These are phyloP conservation scores for Mycena indigotica DNA, from an alignment of 768 basidiomycete genomes.

Conservation along the genomic window DNA sequence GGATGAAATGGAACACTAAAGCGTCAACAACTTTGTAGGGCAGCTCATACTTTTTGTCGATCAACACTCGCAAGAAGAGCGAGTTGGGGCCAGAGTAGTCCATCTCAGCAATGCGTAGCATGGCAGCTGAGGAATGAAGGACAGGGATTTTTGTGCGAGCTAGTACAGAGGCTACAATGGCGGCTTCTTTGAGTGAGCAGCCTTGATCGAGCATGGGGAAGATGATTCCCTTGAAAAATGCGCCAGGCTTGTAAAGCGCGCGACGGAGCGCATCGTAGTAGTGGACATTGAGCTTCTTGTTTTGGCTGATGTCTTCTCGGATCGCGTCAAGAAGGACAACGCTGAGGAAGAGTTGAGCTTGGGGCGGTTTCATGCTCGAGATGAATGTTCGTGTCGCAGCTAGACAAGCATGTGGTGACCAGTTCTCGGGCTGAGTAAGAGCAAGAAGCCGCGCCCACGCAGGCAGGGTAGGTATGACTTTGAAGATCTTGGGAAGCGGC, in stretches of 20 bases:
- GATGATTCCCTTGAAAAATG: slow-evolving; percentile 97
- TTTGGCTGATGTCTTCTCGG: slow-evolving; percentile 81
- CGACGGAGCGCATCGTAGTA: slow-evolving; percentile 93
- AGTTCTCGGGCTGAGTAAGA: slow-evolving; percentile 87
- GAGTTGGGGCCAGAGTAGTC: slow-evolving; percentile 97
- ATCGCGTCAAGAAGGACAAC: slow-evolving; percentile 90
- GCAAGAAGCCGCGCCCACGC: slow-evolving; percentile 96
- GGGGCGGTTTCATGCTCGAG: slow-evolving; percentile 93
- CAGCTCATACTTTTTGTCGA: slow-evolving; percentile 97
- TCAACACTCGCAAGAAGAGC: slow-evolving; percentile 91
- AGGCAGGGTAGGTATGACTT: slow-evolving; percentile 93
- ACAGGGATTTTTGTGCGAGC: slow-evolving; percentile 91
- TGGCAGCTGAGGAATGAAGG: slow-evolving; percentile 94
- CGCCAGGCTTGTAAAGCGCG: slow-evolving; percentile 92
- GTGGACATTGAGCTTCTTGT: slow-evolving; percentile 90
- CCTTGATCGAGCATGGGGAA: slow-evolving; percentile 91
- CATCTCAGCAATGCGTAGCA: slow-evolving; percentile 93
- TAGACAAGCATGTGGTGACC: slow-evolving; percentile 94
- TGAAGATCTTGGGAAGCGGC: slow-evolving; percentile 94
- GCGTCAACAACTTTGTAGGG: slow-evolving; percentile 98
- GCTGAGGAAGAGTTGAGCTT: slow-evolving; percentile 89
- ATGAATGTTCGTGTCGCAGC: slow-evolving; percentile 95
- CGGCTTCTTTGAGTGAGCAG: slow-evolving; percentile 91
- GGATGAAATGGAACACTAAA: slow-evolving; percentile 97
- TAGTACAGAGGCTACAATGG: slow-evolving; percentile 90